A percentile compares a stretch with the other conserved stretches of the same genome.
Conservation (phyloP, 1,284 basidiomycete genomes). For the Ustilago cynodontis region DNA sequence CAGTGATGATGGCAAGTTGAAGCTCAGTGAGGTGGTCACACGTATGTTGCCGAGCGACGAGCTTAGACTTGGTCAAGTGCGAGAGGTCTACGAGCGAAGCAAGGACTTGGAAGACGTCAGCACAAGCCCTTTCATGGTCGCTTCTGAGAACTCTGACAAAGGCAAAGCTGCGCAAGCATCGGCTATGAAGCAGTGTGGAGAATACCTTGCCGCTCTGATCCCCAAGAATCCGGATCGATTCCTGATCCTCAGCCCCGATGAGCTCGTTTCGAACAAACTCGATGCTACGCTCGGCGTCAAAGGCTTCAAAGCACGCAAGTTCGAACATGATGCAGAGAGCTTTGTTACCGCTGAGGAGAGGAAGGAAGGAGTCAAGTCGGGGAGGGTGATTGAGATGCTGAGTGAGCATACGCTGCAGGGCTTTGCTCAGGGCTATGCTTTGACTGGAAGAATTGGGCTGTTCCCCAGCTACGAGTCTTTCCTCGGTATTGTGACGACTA, state of each 20-base stretch:
- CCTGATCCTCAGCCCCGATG: slow-evolving; percentile 91
- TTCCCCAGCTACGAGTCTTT: slow-evolving; percentile 92
- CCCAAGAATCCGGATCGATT: slow-evolving; percentile 80
- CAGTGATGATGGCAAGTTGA: slow-evolving; percentile 70
- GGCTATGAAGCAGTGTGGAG: slow-evolving; percentile 82
- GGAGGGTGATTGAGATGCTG: slow-evolving; percentile 86
- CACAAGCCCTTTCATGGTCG: slow-evolving; percentile 76
- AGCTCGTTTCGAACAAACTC: slow-evolving; percentile 88
- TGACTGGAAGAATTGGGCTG: slow-evolving; percentile 80
- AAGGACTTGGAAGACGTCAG: slow-evolving; percentile 78
- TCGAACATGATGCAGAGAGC: slow-evolving; percentile 81
- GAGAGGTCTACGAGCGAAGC: slow-evolving; percentile 54
- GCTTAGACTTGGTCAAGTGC: slow-evolving; percentile 77
- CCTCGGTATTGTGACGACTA: slow-evolving; percentile 75
- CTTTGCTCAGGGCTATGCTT: slow-evolving; percentile 86
- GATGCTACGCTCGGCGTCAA: slow-evolving; percentile 77
- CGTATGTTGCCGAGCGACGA: slow-evolving; percentile 75
- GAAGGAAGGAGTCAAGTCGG: slow-evolving; percentile 73
- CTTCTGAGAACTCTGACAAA: slow-evolving; percentile 75
- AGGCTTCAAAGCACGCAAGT: slow-evolving; percentile 74
- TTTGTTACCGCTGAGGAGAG: slow-evolving; percentile 73
- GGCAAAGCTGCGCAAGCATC: slow-evolving; percentile 75
- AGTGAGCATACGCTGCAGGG: slow-evolving; percentile 89
- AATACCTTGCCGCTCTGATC: slow-evolving; percentile 72
- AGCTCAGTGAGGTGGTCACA: slow-evolving; percentile 70